Evolutionary conservation across 768 basidiomycete species (phyloP).

Genomic region (Russula ochroleuca): DNA sequence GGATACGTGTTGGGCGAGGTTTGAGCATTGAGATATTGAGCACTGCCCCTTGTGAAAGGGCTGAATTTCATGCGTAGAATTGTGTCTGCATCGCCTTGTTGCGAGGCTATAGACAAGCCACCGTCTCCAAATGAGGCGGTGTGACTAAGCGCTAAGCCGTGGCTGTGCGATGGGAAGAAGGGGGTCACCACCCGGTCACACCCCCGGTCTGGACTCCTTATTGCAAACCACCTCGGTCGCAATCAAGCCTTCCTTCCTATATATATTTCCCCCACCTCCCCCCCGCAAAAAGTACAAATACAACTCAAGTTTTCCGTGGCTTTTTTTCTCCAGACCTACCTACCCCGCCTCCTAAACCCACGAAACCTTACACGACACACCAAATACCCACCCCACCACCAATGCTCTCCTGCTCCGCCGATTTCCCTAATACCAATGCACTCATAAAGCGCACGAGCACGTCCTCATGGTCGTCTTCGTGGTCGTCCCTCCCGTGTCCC

Average conservation of each 20-base stretch:
- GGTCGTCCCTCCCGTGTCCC: slow-evolving; percentile 7
- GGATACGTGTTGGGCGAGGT: not conserved
- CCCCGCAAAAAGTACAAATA: not conserved
- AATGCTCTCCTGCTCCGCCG: not conserved
- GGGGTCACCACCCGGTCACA: not conserved
- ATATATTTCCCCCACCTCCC: not conserved
- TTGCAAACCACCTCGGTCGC: not conserved
- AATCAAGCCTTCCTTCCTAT: not conserved
- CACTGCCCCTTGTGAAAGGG: not conserved
- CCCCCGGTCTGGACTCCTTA: slow-evolving; percentile 6
- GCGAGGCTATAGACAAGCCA: not conserved
- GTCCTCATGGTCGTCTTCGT: slow-evolving; percentile 4
- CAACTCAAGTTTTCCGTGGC: not conserved
- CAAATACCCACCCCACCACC: not conserved
- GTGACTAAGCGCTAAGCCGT: not conserved
- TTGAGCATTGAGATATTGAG: not conserved
- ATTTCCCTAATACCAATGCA: slow-evolving; percentile 4
- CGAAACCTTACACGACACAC: not conserved
- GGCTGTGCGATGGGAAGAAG: not conserved
- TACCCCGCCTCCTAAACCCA: not conserved
- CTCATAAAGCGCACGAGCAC: not conserved
- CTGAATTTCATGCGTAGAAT: not conserved
- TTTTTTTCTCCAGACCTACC: not conserved
- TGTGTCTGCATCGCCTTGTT: not conserved
- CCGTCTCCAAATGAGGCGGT: not conserved